Evolutionary conservation across 371 early-diverging fungal genomes (phyloP).

Genomic region (Rhizomucor pusillus): DNA sequence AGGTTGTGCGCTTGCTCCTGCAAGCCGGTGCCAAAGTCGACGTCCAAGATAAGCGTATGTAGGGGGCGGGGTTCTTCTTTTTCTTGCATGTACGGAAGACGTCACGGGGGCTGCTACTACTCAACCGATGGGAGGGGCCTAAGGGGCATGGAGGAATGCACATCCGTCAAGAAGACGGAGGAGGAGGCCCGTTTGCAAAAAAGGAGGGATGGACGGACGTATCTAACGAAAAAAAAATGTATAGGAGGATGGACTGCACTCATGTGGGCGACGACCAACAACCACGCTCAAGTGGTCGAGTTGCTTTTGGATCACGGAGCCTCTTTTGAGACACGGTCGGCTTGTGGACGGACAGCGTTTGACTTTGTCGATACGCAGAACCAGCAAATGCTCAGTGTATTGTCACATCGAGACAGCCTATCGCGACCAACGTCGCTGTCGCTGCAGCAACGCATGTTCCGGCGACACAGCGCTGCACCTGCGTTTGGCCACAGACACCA

Average conservation of each 20-base stretch:
- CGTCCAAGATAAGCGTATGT: constrained; percentile 63
- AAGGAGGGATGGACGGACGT: no score
- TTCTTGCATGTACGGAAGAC: no score
- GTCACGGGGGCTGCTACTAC: no score
- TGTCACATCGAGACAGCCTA: constrained; percentile 52
- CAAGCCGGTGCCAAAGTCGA: constrained; percentile 78
- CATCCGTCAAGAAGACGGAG: no score
- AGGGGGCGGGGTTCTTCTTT: constrained; percentile 3
- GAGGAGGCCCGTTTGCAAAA: no score
- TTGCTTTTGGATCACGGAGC: constrained; percentile 80
- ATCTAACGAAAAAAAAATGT: no score
- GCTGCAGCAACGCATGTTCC: no score
- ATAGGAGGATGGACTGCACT: constrained; percentile 95
- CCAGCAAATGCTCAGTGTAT: constrained; percentile 56
- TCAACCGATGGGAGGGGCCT: no score
- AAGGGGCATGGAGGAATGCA: no score
- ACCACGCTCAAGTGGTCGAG: constrained; percentile 71
- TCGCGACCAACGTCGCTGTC: no score
- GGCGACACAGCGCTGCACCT: no score
- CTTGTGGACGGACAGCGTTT: constrained; percentile 76
- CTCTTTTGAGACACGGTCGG: constrained; percentile 63
- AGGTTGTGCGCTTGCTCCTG: constrained; percentile 66
- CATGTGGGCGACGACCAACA: constrained; percentile 93
- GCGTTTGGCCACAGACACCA: no score
- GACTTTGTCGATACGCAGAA: constrained; percentile 70